Percentiles rank a stretch among this genome's conserved stretches.
Conservation (phyloP, 2,329 filamentous ascomycete genomes). For the Venturiaceae sp. region DNA sequence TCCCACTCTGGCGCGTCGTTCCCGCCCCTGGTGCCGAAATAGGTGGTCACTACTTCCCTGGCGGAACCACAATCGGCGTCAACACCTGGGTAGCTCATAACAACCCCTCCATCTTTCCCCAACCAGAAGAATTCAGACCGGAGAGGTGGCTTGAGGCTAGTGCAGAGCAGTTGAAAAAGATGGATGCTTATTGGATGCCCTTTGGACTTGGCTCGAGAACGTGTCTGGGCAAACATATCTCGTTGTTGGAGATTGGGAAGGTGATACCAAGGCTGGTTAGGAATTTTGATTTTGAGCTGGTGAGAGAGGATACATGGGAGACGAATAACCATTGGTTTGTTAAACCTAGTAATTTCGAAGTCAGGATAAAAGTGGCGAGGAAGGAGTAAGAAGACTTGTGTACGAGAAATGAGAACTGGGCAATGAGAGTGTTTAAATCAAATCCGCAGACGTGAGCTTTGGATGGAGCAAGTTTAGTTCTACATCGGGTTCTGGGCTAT, state of each 20-base stretch:
- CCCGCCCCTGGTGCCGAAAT: background rate
- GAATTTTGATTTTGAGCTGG: no score
- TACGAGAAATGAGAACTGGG: no score
- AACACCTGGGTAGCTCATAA: conserved; percentile 34
- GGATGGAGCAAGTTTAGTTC: no score
- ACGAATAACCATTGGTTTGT: conserved; percentile 33
- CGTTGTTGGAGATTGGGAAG: conserved; percentile 20
- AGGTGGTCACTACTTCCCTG: background rate
- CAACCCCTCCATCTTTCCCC: conserved; percentile 28
- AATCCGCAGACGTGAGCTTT: no score
- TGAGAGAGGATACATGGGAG: conserved; percentile 39
- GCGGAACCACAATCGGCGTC: conserved; percentile 24
- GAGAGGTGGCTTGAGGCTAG: conserved; percentile 34
- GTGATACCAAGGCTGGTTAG: conserved; percentile 18
- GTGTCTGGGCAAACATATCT: conserved; percentile 22
- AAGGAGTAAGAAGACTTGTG: no score
- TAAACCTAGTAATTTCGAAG: no score
- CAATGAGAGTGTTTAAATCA: no score
- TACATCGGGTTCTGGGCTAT: no score
- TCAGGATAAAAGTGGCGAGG: no score
- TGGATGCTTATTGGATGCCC: conserved; percentile 18
- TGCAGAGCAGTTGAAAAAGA: conserved; percentile 14
- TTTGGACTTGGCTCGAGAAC: conserved; percentile 24
- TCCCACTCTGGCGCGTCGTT: conserved; percentile 29
- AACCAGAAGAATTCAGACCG: conserved; percentile 30